Base-by-base conservation (phyloP, 192 early-diverging fungal genomes). In the Ambispora gerdemannii region DNA sequence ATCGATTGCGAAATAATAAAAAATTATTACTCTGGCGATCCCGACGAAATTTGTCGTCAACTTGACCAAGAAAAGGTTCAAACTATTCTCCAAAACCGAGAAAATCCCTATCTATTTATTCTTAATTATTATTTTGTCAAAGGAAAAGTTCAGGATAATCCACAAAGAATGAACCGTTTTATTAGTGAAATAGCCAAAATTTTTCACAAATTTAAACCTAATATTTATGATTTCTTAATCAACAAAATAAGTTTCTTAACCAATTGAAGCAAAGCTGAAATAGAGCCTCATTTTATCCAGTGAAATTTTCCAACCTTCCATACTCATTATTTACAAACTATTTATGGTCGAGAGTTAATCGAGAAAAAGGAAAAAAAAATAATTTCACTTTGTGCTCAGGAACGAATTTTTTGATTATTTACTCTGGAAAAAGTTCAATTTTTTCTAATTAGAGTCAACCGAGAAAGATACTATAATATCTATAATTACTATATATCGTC, bases 401-500 rank as follows among this genome's bases (percentile, higher is more conserved):
- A 47, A 10, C 43, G 43, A 17, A 6, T 6, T 47, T 47, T 10
- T 47, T 47, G 43, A 47, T 47, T 47, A 17, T 17, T 47, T 10
- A 47, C 17, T 47, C 43, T 10, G 17, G 8, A 6, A 6, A 17
- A 17, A 47, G 17, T 10, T 17, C 17, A 47, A 6, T 47, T 47
- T 47, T 47, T 47, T 47, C 17, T 17, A 10, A 6, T 10, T 6
- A 6, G 8, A 47, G 43, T 10, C 6, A 10, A 47, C 17, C 43
- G 43, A 6, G n/a, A n/a, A 17, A 55, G 53, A 22, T 55, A 55
- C n/a, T 22, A 55, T 55, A 22, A 55, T 55, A 55, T 55, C 53
- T 55, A 55, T 55, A 55, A 55, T 55, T 55, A 55, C 25, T 55
- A 55, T 55, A 55, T 55, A 22, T 55, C 53, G 6, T 55, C 53